Evolutionary conservation across 2,329 filamentous ascomycete species (phyloP).

Genomic region (Nemania bipapillata): DNA sequence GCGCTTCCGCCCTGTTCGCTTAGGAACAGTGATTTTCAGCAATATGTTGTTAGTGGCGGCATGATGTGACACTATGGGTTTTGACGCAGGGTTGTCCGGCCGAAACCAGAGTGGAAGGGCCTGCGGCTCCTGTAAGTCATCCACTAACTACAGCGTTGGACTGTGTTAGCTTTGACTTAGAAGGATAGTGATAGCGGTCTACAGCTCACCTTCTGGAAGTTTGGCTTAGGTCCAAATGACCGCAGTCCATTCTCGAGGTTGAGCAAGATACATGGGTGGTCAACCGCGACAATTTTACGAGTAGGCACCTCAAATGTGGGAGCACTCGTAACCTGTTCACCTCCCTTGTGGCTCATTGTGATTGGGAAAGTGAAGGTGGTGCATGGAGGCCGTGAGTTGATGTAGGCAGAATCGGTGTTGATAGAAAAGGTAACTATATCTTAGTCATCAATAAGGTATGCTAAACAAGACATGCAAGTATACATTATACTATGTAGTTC

Average conservation of each 20-base stretch:
- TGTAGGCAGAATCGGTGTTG: slow-evolving; percentile 1
- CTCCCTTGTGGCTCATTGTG: slow-evolving; percentile 20
- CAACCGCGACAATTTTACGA: slow-evolving; percentile 56
- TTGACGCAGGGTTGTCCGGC: slow-evolving; percentile 80
- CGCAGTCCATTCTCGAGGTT: slow-evolving; percentile 57
- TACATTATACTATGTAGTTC: too few relatives aligned
- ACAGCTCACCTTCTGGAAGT: slow-evolving; percentile 53
- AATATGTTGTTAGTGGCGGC: slow-evolving; percentile 83
- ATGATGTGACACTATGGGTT: slow-evolving; percentile 80
- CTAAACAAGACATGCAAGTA: background rate
- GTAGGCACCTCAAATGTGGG: slow-evolving; percentile 54
- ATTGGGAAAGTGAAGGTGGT: background rate
- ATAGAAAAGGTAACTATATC: background rate
- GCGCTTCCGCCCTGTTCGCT: slow-evolving; percentile 83
- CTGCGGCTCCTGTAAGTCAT: slow-evolving; percentile 53
- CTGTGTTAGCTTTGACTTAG: slow-evolving; percentile 21
- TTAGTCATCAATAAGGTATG: background rate
- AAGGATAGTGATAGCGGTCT: too few relatives aligned
- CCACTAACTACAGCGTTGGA: slow-evolving; percentile 42
- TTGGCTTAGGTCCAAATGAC: slow-evolving; percentile 55
- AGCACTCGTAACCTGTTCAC: slow-evolving; percentile 42
- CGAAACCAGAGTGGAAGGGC: slow-evolving; percentile 78
- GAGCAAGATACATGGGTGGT: slow-evolving; percentile 58
- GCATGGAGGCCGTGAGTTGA: background rate
- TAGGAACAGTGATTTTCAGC: slow-evolving; percentile 86